Evolutionary conservation across 371 early-diverging fungal species (phyloP), one percentile per base, ranked within the genome.

Genomic region (Mucor irregularis): DNA sequence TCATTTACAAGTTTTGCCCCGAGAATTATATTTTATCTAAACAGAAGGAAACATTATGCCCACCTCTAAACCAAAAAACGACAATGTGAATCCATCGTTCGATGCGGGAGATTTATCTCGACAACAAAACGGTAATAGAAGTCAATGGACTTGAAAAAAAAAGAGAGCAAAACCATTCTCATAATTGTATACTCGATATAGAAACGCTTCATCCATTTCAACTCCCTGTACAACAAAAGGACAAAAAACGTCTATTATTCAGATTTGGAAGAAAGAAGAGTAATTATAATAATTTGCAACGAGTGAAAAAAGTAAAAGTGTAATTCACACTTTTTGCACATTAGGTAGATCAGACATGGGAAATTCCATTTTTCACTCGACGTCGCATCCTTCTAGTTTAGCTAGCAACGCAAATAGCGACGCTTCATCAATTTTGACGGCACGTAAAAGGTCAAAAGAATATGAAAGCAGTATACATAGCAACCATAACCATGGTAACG

Each of bases 221-320:
- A 47, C 47, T 55, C 9, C 37, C 68, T 21, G 31, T n/a, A n/a
- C 54, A 38, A 51, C 62, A 4, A 71, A 68, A 55, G n/a, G 68
- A 67, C 13, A 74, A 68, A 40, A 74, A 70, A 37, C 39, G 68
- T 28, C 56, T 49, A 26, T 47, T 66, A 30, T 64, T 73, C 58
- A 45, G 74, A 22, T 73, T 71, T 58, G 67, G 66, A 26, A 56
- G 62, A 56, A 75, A 68, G 49, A 75, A 75, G 44, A 71, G 72
- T 69, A 65, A 63, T 53, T 37, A 16, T 16, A 29, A 26, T 10
- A 14, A 19, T 10, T n/a, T 37, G 37, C 13, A 26, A 9, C 10
- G 10, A 43, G 22, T 29, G 8, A 16, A 13, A 42, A 8, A 25
- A 3, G 25, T 19, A 30, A 17, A n/a, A 11, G 14, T 48, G 19